A percentile compares a stretch with the other conserved stretches of the same genome.
Conservation (phyloP, 129 eudicot species). For the Pittosporum tobira region DNA sequence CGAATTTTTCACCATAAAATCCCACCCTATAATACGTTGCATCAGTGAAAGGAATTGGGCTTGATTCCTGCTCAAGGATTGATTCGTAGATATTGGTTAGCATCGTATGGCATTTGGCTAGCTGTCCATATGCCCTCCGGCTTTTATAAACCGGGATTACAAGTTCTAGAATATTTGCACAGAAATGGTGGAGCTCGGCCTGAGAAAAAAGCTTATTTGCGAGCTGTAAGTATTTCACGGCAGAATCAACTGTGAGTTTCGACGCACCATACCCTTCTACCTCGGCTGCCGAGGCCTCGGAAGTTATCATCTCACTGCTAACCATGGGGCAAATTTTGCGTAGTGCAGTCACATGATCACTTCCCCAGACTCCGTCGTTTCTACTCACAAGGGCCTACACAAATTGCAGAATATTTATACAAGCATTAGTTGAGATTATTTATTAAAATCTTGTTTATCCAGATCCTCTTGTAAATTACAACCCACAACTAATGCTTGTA, state of each 20-base stretch:
- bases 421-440: no score
- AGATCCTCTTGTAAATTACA: no score
- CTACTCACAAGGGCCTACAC: slow-evolving; percentile 87
- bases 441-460: no score
- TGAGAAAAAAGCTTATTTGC: slow-evolving; percentile 98
- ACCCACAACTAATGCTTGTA: no score
- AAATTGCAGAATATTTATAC: not conserved
- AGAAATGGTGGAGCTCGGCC: slow-evolving; percentile 87
- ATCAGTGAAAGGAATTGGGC: slow-evolving; percentile 92
- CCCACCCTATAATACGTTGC: slow-evolving; percentile 98
- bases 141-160: slow-evolving; percentile 93
- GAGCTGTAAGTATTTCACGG: slow-evolving; percentile 89
- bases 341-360: slow-evolving; percentile 64
- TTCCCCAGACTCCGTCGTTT: slow-evolving; percentile 96
- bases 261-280: slow-evolving; percentile 99
- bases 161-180: slow-evolving; percentile 85
- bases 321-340: slow-evolving; percentile 99
- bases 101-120: slow-evolving; percentile 93
- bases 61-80: slow-evolving; percentile 91
- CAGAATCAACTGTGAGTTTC: slow-evolving; percentile 95
- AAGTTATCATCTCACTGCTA: slow-evolving; percentile 70
- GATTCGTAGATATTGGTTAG: slow-evolving; percentile 93
- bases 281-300: slow-evolving; percentile 96
- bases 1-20: slow-evolving; percentile 89
- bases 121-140: slow-evolving; percentile 79